A percentile compares a stretch with the other conserved stretches of the same genome.
Conservation (phyloP, 257 asterid genomes). For the Solanum verrucosum region DNA sequence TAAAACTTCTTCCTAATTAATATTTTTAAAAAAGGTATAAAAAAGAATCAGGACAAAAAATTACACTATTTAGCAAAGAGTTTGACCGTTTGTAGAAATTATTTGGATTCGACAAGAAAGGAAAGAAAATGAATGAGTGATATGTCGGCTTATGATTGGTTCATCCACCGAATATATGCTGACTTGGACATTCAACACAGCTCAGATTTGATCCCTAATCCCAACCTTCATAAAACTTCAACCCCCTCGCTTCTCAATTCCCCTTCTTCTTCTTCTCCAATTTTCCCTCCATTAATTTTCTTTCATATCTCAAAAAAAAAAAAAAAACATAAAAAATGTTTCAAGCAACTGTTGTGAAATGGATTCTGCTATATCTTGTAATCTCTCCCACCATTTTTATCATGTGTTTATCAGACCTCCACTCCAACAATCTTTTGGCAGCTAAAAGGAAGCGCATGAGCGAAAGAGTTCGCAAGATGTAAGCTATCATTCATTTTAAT, state of each 20-base stretch:
- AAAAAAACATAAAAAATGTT: neutral
- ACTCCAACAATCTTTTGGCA: conserved; percentile 35
- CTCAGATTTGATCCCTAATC: neutral
- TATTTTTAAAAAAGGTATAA: too few relatives aligned
- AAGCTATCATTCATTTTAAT: neutral
- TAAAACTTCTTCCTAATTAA: too few relatives aligned
- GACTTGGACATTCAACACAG: neutral
- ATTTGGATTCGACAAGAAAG: neutral
- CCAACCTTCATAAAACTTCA: neutral
- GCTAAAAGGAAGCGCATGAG: conserved; percentile 86
- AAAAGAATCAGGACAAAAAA: neutral
- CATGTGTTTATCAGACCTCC: conserved; percentile 23
- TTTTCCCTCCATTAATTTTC: neutral
- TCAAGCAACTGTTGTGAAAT: conserved; percentile 18
- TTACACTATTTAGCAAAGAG: too few relatives aligned
- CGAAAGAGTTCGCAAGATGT: conserved; percentile 87
- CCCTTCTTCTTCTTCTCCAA: neutral
- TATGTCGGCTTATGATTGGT: neutral
- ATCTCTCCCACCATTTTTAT: conserved; percentile 28
- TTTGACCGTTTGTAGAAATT: neutral
- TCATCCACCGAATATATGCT: neutral
- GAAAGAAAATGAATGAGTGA: neutral
- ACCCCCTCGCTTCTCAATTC: neutral
- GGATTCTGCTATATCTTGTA: conserved; percentile 40
- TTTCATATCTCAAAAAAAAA: neutral